A percentile compares a stretch with the other conserved stretches of the same genome.
phyloP scores from a whole-genome alignment of 441 rosid species.

The Mallotus japonicus region DNA sequence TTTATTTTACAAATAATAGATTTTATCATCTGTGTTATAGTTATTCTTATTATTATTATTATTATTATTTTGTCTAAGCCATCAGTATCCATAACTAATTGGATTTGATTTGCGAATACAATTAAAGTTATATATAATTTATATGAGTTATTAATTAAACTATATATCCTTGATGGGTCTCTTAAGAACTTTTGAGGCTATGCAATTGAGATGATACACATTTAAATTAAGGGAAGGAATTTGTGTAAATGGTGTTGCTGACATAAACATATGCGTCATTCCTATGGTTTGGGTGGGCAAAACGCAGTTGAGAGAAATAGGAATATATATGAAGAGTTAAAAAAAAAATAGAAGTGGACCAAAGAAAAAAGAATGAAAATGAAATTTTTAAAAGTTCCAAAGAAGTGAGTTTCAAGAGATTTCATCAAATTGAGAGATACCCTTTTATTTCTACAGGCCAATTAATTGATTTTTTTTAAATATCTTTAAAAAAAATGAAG shows the following conservation, averaged over 20 bases:
- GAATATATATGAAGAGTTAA: neutral
- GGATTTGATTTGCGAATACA: too few relatives aligned
- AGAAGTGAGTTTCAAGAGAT: slow-evolving; percentile 35
- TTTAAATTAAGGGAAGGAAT: neutral
- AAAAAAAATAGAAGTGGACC: slow-evolving; percentile 19
- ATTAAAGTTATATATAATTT: too few relatives aligned
- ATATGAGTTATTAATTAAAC: too few relatives aligned
- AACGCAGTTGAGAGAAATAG: neutral
- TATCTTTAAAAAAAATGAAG: slow-evolving; percentile 18
- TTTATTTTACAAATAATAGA: too few relatives aligned
- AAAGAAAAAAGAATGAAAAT: neutral
- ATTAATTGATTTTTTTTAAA: too few relatives aligned
- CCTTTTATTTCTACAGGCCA: slow-evolving; percentile 15
- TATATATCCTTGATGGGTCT: too few relatives aligned
- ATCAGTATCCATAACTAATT: too few relatives aligned
- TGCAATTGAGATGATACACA: neutral
- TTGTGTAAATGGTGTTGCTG: slow-evolving; percentile 27
- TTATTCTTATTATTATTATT: too few relatives aligned
- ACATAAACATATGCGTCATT: slow-evolving; percentile 57
- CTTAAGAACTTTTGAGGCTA: neutral
- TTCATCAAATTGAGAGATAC: slow-evolving; percentile 33
- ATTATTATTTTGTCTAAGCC: too few relatives aligned
- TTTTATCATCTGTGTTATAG: too few relatives aligned
- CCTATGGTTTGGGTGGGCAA: slow-evolving; percentile 30
- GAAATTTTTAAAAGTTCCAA: neutral